Percentiles rank a stretch among this genome's conserved stretches.
Conservation (phyloP, 345 rosid genomes). For the Aquilaria sinensis region DNA sequence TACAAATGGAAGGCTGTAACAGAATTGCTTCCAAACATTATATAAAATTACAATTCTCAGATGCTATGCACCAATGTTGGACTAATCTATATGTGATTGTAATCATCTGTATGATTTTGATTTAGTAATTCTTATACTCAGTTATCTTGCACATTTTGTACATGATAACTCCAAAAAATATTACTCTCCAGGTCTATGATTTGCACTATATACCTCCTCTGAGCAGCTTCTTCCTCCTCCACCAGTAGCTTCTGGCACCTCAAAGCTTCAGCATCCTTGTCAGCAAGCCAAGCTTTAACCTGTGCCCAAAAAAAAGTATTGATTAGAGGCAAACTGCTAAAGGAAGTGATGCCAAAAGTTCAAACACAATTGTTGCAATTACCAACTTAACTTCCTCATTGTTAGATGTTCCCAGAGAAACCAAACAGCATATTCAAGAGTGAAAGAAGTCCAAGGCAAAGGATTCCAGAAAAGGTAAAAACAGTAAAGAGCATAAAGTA, state of each 20-base stretch:
- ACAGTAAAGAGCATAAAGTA: conserved; percentile 20
- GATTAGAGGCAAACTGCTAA: conserved; percentile 1
- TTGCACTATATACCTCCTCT: conserved; percentile 50
- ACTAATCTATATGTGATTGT: no score
- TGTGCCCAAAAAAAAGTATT: conserved; percentile 18
- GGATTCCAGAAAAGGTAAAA: neutral
- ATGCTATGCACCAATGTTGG: no score
- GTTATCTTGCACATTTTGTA: no score
- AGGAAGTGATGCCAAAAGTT: neutral
- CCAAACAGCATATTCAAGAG: neutral
- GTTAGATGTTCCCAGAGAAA: neutral
- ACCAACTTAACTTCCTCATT: neutral
- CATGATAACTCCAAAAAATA: no score
- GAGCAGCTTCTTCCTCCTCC: conserved; percentile 98
- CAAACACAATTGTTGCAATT: neutral
- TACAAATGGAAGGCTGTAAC: no score
- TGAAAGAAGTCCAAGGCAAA: conserved; percentile 2
- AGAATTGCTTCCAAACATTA: no score
- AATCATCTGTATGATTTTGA: no score
- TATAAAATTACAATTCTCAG: no score
- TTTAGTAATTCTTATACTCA: no score
- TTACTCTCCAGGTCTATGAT: neutral
- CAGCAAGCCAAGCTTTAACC: conserved; percentile 90
- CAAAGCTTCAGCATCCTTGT: conserved; percentile 93
- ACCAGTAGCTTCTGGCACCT: conserved; percentile 86